These are phyloP conservation scores for Xylaria sp. DNA, from an alignment of 2,329 filamentous ascomycete genomes.

Conservation along the genomic window DNA sequence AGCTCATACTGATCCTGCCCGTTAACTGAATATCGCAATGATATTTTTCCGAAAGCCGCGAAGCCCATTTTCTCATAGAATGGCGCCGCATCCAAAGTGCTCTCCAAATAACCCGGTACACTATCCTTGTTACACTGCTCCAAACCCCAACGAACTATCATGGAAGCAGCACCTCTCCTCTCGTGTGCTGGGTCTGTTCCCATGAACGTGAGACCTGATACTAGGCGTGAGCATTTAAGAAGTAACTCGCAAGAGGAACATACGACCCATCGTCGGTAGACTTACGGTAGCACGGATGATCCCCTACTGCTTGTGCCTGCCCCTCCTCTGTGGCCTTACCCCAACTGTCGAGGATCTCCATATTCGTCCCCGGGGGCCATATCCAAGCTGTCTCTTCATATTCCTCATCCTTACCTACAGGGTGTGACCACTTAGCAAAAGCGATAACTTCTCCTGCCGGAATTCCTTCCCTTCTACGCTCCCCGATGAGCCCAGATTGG, in stretches of 20 bases:
- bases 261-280: background rate
- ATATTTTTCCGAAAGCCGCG: constrained; percentile 31
- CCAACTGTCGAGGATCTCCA: constrained; percentile 37
- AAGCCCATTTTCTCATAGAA: constrained; percentile 44
- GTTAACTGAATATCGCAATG: constrained; percentile 21
- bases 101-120: constrained; percentile 41
- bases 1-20: background rate
- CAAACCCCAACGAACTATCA: constrained; percentile 43
- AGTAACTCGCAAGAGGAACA: background rate
- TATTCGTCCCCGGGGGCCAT: constrained; percentile 43
- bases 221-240: background rate
- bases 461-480: background rate
- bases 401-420: constrained; percentile 29
- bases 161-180: constrained; percentile 39
- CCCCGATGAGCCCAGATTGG: background rate
- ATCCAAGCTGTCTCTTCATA: constrained; percentile 41
- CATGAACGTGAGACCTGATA: constrained; percentile 42
- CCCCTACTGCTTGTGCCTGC: constrained; percentile 32
- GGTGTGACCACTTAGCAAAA: constrained; percentile 46
- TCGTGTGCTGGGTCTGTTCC: constrained; percentile 40
- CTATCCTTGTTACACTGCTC: constrained; percentile 27
- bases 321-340: constrained; percentile 31
- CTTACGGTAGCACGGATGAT: constrained; percentile 41
- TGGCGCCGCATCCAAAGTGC: constrained; percentile 42
- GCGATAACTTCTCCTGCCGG: constrained; percentile 30